Conservation (phyloP, 352 stramenopile genomes). For the Plasmopara halstedii region DNA sequence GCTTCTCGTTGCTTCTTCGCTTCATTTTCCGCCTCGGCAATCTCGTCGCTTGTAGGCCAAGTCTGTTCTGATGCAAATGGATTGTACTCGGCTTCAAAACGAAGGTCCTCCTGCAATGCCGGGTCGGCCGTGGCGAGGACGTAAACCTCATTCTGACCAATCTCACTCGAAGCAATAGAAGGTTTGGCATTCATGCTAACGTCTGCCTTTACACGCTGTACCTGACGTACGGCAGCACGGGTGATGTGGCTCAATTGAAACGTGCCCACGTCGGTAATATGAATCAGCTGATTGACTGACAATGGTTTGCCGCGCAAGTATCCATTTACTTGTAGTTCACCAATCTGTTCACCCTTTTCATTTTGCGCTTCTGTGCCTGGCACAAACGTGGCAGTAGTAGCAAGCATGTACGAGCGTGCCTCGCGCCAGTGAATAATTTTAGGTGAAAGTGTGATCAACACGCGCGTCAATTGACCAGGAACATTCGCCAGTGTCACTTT, state of each 20-base stretch:
- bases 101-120: slow-evolving; percentile 69
- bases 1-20: slow-evolving; percentile 54
- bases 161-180: slow-evolving; percentile 7
- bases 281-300: slow-evolving; percentile 93
- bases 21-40: slow-evolving; percentile 77
- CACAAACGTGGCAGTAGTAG: slow-evolving; percentile 53
- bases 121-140: slow-evolving; percentile 63
- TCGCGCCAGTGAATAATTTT: slow-evolving; percentile 87
- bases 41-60: slow-evolving; percentile 93
- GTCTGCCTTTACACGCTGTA: slow-evolving; percentile 31
- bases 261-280: slow-evolving; percentile 95
- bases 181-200: slow-evolving; percentile 18
- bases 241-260: slow-evolving; percentile 84
- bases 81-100: slow-evolving; percentile 88
- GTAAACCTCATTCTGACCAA: slow-evolving; percentile 23
- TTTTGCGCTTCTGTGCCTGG: slow-evolving; percentile 37
- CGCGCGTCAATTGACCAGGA: slow-evolving; percentile 67
- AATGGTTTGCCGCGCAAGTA: slow-evolving; percentile 94
- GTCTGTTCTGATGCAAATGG: slow-evolving; percentile 97
- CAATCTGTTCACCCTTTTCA: slow-evolving; percentile 32
- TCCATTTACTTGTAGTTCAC: slow-evolving; percentile 86
- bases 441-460: slow-evolving; percentile 72
- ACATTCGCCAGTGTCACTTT: slow-evolving; percentile 80
- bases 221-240: slow-evolving; percentile 35
- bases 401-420: slow-evolving; percentile 82